Evolutionary conservation across 1,139 yeast genomes (phyloP).

Genomic region (Candida sanyaensis): DNA sequence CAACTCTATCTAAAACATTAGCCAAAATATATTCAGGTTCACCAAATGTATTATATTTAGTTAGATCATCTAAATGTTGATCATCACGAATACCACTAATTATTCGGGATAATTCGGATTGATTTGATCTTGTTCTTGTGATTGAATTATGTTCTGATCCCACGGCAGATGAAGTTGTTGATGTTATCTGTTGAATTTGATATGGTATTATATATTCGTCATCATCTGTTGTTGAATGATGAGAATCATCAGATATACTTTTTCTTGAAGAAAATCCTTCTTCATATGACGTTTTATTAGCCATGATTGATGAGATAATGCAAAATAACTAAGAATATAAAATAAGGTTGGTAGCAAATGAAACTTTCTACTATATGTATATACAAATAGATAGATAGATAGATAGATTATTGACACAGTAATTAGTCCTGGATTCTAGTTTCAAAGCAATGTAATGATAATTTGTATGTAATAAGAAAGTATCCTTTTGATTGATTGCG

Average conservation of each 20-base stretch:
- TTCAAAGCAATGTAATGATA: no score
- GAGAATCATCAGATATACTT: slow-evolving; percentile 3
- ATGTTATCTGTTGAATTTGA: neutral
- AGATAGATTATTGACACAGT: no score
- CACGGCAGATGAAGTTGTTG: neutral
- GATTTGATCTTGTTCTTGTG: slow-evolving; percentile 15
- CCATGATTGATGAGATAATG: no score
- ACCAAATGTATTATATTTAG: slow-evolving; percentile 19
- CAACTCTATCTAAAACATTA: slow-evolving; percentile 22
- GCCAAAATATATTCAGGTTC: slow-evolving; percentile 26
- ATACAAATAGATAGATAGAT: no score
- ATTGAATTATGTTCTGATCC: slow-evolving; percentile 2
- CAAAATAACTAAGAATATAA: no score
- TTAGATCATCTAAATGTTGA: slow-evolving; percentile 21
- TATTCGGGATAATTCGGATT: slow-evolving; percentile 30
- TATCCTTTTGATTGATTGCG: no score
- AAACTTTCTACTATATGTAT: no score
- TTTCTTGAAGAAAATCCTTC: neutral
- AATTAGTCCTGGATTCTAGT: no score
- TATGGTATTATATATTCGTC: neutral
- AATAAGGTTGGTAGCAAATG: no score
- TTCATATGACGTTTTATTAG: neutral
- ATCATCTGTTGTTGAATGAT: neutral
- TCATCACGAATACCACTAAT: slow-evolving; percentile 37
- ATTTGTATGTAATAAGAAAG: no score